Conservation (phyloP, 164 flowering plant species). For the Paratinospora sagittata region DNA sequence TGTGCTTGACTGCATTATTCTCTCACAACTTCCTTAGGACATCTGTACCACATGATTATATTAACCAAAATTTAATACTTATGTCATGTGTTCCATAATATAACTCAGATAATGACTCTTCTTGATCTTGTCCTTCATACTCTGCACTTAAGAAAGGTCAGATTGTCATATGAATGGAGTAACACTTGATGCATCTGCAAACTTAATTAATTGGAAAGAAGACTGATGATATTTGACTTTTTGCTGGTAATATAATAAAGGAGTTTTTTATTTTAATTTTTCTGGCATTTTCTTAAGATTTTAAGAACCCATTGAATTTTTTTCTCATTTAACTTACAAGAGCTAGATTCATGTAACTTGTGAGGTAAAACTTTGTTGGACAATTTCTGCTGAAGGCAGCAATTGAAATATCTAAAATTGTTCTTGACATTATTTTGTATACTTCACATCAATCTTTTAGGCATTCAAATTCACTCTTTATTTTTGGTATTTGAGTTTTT, state of each 20-base stretch:
- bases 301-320: not conserved
- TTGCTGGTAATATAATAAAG: not conserved
- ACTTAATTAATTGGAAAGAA: not conserved
- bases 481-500: not conserved
- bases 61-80: not conserved
- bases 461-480: no score
- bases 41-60: not conserved
- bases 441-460: not conserved
- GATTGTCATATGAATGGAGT: no score
- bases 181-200: not conserved
- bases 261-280: not conserved
- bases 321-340: conserved; percentile 36
- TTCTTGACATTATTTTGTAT: not conserved
- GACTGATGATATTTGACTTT: not conserved
- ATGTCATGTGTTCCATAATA: not conserved
- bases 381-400: conserved; percentile 24
- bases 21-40: not conserved
- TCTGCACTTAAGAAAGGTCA: not conserved
- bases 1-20: not conserved
- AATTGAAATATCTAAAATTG: conserved; percentile 16
- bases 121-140: not conserved
- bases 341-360: conserved; percentile 37
- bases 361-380: conserved; percentile 24
- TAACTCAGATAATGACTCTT: not conserved
- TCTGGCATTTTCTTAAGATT: not conserved